Percentiles rank a stretch among this genome's conserved stretches.
Conservation (phyloP, 2,329 filamentous ascomycete species). For the Colletotrichum destructivum region DNA sequence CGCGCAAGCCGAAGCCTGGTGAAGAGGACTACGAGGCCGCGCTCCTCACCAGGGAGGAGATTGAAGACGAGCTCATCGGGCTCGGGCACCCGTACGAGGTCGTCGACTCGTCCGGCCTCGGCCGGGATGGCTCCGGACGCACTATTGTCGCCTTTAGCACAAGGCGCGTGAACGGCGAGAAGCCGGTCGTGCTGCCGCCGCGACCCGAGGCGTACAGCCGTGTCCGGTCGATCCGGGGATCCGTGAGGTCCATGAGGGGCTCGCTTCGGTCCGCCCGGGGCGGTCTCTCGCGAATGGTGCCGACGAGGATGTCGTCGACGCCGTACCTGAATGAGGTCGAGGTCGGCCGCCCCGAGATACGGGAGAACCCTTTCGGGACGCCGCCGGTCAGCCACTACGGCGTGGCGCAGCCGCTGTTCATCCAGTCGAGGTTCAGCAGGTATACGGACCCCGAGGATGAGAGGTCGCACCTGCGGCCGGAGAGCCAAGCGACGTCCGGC, state of each 20-base stretch:
- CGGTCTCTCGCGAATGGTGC: slow-evolving; percentile 27
- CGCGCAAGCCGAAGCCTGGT: slow-evolving; percentile 65
- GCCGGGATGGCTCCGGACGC: slow-evolving; percentile 30
- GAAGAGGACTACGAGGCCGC: slow-evolving; percentile 39
- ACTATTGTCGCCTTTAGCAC: slow-evolving; percentile 39
- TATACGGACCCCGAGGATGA: slow-evolving; percentile 34
- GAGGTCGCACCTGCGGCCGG: slow-evolving; percentile 12
- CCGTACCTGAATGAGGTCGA: slow-evolving; percentile 27
- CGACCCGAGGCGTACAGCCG: slow-evolving; percentile 33
- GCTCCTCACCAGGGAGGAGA: slow-evolving; percentile 35
- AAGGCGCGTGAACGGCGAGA: slow-evolving; percentile 23
- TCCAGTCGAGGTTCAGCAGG: slow-evolving; percentile 35
- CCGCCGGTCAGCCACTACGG: slow-evolving; percentile 18
- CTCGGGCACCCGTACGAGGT: slow-evolving; percentile 36
- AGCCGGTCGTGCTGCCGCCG: slow-evolving; percentile 24
- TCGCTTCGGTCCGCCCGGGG: slow-evolving; percentile 29
- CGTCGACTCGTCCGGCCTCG: slow-evolving; percentile 35
- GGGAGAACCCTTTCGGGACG: slow-evolving; percentile 11
- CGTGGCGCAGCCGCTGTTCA: slow-evolving; percentile 30
- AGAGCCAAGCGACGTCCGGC: slow-evolving; percentile 32
- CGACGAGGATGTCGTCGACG: slow-evolving; percentile 4
- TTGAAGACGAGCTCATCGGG: slow-evolving; percentile 28
- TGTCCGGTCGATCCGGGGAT: slow-evolving; percentile 27
- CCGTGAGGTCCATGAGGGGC: slow-evolving; percentile 32
- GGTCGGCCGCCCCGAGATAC: slow-evolving; percentile 17